Conservation (phyloP, 2,329 filamentous ascomycete genomes). For the Zymoseptoria brevis region DNA sequence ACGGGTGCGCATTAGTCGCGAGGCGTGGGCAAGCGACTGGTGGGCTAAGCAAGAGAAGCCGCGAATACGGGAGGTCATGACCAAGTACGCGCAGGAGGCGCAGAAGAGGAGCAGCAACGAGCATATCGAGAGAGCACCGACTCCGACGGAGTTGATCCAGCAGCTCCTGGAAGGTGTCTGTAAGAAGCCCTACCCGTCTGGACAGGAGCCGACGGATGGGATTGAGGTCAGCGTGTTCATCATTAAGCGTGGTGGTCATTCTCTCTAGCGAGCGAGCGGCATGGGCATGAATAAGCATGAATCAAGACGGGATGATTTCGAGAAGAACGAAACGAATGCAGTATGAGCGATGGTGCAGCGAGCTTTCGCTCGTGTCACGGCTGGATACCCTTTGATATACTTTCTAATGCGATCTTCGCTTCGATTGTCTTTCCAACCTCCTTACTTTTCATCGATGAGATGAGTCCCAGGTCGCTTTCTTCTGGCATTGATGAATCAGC, state of each 20-base stretch:
- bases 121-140: slow-evolving; percentile 28
- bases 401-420: background rate
- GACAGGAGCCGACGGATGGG: slow-evolving; percentile 37
- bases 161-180: slow-evolving; percentile 53
- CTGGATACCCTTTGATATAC: background rate
- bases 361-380: background rate
- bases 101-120: slow-evolving; percentile 32
- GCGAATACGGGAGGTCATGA: slow-evolving; percentile 46
- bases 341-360: background rate
- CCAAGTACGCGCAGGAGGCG: slow-evolving; percentile 38
- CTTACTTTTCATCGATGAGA: background rate
- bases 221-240: slow-evolving; percentile 44
- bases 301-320: background rate
- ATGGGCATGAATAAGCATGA: background rate
- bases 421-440: background rate
- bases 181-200: slow-evolving; percentile 40
- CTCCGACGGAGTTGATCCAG: slow-evolving; percentile 48
- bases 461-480: too few species aligned
- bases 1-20: slow-evolving; percentile 43
- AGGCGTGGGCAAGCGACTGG: slow-evolving; percentile 53
- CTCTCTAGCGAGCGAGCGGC: slow-evolving; percentile 15
- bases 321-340: background rate
- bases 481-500: background rate
- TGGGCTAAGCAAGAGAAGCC: slow-evolving; percentile 58
- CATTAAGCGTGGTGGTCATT: slow-evolving; percentile 26